phyloP scores from a whole-genome alignment of 2,329 filamentous ascomycete genomes.

The Aspergillus terreus region DNA sequence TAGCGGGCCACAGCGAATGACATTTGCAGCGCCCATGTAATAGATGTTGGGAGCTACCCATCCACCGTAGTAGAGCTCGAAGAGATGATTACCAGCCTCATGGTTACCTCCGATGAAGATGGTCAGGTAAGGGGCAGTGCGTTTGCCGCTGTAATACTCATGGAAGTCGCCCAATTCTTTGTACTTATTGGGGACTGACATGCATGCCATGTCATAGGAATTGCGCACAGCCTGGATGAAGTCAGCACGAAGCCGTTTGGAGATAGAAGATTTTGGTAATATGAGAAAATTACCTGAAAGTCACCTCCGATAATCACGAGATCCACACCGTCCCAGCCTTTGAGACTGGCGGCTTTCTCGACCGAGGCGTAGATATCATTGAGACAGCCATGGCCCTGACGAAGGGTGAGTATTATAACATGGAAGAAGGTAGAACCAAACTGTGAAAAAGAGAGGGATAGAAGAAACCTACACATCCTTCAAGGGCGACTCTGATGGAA shows the following conservation, averaged over 20 bases:
- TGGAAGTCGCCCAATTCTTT: constrained; percentile 87
- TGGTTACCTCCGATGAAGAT: constrained; percentile 94
- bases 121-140: constrained; percentile 79
- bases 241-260: constrained; percentile 10
- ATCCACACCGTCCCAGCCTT: constrained; percentile 78
- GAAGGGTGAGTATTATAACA: constrained; percentile 10
- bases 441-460: not conserved
- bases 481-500: constrained; percentile 68
- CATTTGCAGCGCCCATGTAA: constrained; percentile 90
- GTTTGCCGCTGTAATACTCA: constrained; percentile 80
- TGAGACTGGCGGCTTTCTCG: constrained; percentile 61
- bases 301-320: constrained; percentile 93
- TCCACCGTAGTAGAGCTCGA: constrained; percentile 91
- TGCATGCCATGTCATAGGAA: constrained; percentile 77
- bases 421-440: not conserved
- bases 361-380: constrained; percentile 87
- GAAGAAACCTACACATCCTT: constrained; percentile 69
- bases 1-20: constrained; percentile 76
- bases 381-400: constrained; percentile 82
- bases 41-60: constrained; percentile 98
- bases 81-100: constrained; percentile 84
- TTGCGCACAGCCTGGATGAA: constrained; percentile 72
- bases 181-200: constrained; percentile 87
- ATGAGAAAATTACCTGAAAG: constrained; percentile 64
- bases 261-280: not conserved